Base-by-base conservation (phyloP, 179 eudicot species). In the Spinacia oleracea region DNA sequence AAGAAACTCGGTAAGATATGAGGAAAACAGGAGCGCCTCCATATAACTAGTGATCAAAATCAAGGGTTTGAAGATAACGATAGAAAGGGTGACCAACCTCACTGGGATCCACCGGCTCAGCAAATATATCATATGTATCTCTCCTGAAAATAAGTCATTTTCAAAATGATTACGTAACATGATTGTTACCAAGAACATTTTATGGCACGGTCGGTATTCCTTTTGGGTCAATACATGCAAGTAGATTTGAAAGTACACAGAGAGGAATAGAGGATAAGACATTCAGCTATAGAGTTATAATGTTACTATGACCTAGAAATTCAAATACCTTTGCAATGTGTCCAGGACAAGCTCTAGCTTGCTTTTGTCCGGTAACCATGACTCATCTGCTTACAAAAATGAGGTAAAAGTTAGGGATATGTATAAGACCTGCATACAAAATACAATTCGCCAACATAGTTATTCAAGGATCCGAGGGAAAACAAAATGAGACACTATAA, bases 51-150 rank as follows among this genome's bases (percentile, higher is more conserved):
- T 18, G 20, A 18, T 20, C 58, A 53, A 53, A 53, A 53, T 20
- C n/a, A 21, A 35, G 64, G 43, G 31, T n/a, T 7, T 4, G 31
- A 53, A 16, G 27, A 53, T 9, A 53, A 35, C 9, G 9, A 35
- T 70, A 23, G 31, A 12, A 43, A 21, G 63, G 43, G 74, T 65
- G 73, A 74, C 81, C 62, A 29, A 93, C 98, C 94, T 92, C 91
- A 71, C 81, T 81, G n/a, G 91, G 91, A 73, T 92, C 96, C 76
- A 94, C 97, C 42, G 98, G 97, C 85, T 90, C 90, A 20, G 93
- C 92, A 86, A 94, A 94, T 85, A 92, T 83, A 71, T 92, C 96
- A 46, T 92, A 55, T 48, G 87, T 83, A 77, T 94, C 98, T 78
- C 84, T 86, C 91, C 98, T 93, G 82, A 62, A 53, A 80, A 59